Base-by-base conservation (phyloP, 805 yeast genomes). In the Candida coquimbonensis region DNA sequence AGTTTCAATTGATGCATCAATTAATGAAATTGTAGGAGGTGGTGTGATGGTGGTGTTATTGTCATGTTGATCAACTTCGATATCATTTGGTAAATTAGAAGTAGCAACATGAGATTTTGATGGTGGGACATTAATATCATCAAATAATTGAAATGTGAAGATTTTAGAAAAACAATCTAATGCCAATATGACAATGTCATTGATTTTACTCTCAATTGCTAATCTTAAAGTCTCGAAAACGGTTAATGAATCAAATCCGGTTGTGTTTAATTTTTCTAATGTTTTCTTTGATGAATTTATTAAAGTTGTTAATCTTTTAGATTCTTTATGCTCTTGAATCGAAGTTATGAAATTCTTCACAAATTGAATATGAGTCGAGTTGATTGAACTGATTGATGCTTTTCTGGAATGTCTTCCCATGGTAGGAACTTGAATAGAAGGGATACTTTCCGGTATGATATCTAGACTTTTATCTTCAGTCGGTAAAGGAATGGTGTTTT, bases 131-230 rank as follows among this genome's bases (percentile, higher is more conserved):
- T 69, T 62, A 24, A 78, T 72, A 38, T 77, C 73, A 46, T 75
- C 86, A 57, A 90, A 83, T 44, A 83, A 77, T 34, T 88, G 83
- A 60, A 87, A 87, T n/a, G 95, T 85, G 63, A 90, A 87, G 17
- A 89, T 72, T 62, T 90, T 93, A 44, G 95, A 86, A 47, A 93
- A 75, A 51, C 91, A 77, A 60, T 91, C 97, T 52, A 91, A 71
- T 1, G 97, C 88, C 39, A 75, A 72, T 16, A 83, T 73, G 54
- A 85, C 84, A 39, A 87, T 73, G 13, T 80, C 87, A 33, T 72
- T 70, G 48, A 75, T 78, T 26, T 79, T 68, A 12, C 82, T 73
- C 55, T 87, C 88, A 61, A 95, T 87, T 5, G 87, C 78, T 11
- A 80, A 63, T 56, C 87, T 75, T 55, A 91, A 70, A 0, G 96